A percentile compares a stretch with the other conserved stretches of the same genome.
phyloP scores from a whole-genome alignment of 1,284 basidiomycete genomes.

The Ustilago cynodontis region DNA sequence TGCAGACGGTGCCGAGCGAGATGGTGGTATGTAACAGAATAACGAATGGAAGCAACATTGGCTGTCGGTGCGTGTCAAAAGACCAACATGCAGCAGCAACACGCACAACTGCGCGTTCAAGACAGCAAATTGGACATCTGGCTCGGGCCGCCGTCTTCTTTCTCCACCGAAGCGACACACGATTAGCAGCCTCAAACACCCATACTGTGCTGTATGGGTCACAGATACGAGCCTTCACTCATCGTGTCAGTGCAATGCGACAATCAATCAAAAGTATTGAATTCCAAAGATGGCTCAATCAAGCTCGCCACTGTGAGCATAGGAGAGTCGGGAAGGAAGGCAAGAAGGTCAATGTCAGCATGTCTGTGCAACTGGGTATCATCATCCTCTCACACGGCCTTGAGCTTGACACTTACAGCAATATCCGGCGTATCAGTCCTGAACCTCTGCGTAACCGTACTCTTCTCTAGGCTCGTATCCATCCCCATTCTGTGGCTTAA shows the following conservation, averaged over 20 bases:
- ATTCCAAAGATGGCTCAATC: background rate
- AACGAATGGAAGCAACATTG: background rate
- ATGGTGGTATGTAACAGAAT: no score
- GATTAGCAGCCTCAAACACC: conserved; percentile 9
- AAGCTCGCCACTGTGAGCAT: conserved; percentile 31
- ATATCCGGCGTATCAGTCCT: conserved; percentile 66
- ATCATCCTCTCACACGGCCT: no score
- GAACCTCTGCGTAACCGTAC: conserved; percentile 67
- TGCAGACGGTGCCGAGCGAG: no score
- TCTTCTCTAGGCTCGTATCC: conserved; percentile 61
- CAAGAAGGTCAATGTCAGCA: background rate
- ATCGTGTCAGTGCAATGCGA: background rate
- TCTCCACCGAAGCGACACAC: no score
- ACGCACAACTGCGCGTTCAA: conserved; percentile 15
- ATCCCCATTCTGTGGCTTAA: conserved; percentile 89
- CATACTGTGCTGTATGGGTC: no score
- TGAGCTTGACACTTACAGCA: conserved; percentile 31
- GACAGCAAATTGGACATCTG: conserved; percentile 22
- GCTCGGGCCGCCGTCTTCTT: conserved; percentile 10
- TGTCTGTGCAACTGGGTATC: background rate
- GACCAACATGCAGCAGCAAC: conserved; percentile 17
- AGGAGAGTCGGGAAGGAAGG: background rate
- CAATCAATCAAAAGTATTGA: background rate
- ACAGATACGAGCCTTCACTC: background rate
- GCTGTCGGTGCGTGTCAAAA: background rate